Evolutionary conservation across 2,329 filamentous ascomycete genomes (phyloP).

Genomic region (Dactylellina cionopaga): DNA sequence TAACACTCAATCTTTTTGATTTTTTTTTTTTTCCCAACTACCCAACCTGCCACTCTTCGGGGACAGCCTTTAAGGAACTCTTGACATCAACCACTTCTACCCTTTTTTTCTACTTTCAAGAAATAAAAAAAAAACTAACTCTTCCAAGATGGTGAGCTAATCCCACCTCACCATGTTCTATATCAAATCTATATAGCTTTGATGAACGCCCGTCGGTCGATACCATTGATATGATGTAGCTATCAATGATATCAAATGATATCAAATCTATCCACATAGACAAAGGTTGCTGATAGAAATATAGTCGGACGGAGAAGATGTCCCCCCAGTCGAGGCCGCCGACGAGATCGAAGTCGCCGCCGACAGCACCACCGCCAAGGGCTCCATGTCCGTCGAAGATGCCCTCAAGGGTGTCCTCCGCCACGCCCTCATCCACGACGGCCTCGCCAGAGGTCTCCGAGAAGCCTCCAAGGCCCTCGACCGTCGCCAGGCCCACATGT

Average conservation of each 20-base stretch:
- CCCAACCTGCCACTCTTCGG: slow-evolving; percentile 3
- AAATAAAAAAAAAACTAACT: slow-evolving; percentile 16
- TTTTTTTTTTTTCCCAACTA: not conserved
- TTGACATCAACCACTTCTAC: slow-evolving; percentile 40
- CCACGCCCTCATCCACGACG: slow-evolving; percentile 99
- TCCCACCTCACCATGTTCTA: not conserved
- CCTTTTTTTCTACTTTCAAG: not conserved
- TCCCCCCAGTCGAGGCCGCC: slow-evolving; percentile 74
- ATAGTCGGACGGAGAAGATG: slow-evolving; percentile 99
- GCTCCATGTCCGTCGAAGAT: slow-evolving; percentile 97
- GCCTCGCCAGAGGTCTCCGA: slow-evolving; percentile 96
- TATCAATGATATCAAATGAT: slow-evolving; percentile 18
- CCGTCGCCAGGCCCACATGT: slow-evolving; percentile 99
- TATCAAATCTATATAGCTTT: not conserved
- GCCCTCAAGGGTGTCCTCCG: slow-evolving; percentile 99
- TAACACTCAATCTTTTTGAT: not conserved
- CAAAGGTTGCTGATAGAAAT: slow-evolving; percentile 6
- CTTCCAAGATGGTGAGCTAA: slow-evolving; percentile 50
- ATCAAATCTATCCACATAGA: not conserved
- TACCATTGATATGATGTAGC: too few relatives aligned
- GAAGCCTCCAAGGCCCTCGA: slow-evolving; percentile 99
- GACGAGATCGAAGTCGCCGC: slow-evolving; percentile 95
- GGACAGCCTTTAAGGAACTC: slow-evolving; percentile 53
- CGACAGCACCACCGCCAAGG: slow-evolving; percentile 80
- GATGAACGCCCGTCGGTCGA: too few relatives aligned